Conservation (phyloP, 140 eudicot species). For the Flaveria floridana region DNA sequence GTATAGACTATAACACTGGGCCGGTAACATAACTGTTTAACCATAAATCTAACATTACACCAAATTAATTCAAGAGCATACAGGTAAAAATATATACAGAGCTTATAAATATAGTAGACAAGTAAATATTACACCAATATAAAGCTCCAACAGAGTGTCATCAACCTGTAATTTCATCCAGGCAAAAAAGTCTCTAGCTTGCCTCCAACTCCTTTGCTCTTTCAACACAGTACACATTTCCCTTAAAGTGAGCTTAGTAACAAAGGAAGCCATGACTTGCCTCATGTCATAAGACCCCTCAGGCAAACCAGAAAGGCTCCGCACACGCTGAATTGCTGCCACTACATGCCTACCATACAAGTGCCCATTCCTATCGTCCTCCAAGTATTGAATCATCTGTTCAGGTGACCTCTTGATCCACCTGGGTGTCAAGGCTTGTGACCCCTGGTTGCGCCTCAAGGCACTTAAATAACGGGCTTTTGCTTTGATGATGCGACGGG, state of each 20-base stretch:
- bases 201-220: slow-evolving; percentile 84
- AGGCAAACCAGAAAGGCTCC: slow-evolving; percentile 57
- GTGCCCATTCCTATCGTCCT: slow-evolving; percentile 86
- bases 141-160: background rate
- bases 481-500: slow-evolving; percentile 77
- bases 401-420: slow-evolving; percentile 90
- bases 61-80: slow-evolving; percentile 36
- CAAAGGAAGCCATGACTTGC: slow-evolving; percentile 73
- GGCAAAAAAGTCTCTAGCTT: slow-evolving; percentile 70
- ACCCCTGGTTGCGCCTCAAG: slow-evolving; percentile 79
- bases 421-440: slow-evolving; percentile 62
- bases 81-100: background rate
- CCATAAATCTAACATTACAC: slow-evolving; percentile 62
- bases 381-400: slow-evolving; percentile 81
- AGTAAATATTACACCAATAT: background rate
- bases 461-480: slow-evolving; percentile 66
- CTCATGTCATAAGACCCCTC: slow-evolving; percentile 82
- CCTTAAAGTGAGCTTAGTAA: slow-evolving; percentile 65
- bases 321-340: slow-evolving; percentile 70
- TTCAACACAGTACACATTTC: slow-evolving; percentile 88
- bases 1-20: slow-evolving; percentile 92
- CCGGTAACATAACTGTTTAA: slow-evolving; percentile 79
- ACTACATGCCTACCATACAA: slow-evolving; percentile 83
- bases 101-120: too few relatives aligned
- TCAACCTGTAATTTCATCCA: slow-evolving; percentile 98